Evolutionary conservation across 2,329 filamentous ascomycete genomes (phyloP).

Genomic region (Penicillium sp.): DNA sequence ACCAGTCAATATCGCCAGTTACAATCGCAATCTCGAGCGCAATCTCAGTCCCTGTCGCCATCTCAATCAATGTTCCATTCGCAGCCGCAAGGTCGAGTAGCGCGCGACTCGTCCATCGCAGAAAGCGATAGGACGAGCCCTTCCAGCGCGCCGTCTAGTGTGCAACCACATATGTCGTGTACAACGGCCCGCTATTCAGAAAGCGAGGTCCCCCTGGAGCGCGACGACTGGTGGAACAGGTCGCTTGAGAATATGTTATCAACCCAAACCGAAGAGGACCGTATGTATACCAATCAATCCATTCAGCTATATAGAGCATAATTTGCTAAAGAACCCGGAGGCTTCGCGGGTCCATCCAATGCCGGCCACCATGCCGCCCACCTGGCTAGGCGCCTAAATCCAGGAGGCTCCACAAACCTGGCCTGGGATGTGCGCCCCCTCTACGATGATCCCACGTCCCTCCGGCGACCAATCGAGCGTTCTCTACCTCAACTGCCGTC

Average conservation of each 20-base stretch:
- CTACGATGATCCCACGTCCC: constrained; percentile 36
- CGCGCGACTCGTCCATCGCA: constrained; percentile 17
- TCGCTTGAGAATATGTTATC: constrained; percentile 38
- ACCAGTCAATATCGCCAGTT: constrained; percentile 35
- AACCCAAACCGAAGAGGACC: constrained; percentile 39
- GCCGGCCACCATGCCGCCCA: constrained; percentile 40
- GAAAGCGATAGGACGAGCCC: constrained; percentile 4
- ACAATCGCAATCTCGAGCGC: constrained; percentile 16
- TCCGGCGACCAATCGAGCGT: constrained; percentile 30
- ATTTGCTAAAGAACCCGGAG: constrained; percentile 11
- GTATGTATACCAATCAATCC: constrained; percentile 17
- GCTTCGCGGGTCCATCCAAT: constrained; percentile 38
- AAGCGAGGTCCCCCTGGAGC: constrained; percentile 27
- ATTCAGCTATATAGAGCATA: neutral
- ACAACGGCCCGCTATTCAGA: constrained; percentile 21
- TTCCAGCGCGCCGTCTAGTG: constrained; percentile 11
- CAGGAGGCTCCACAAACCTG: constrained; percentile 33
- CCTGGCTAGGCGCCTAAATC: constrained; percentile 38
- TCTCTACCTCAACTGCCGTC: constrained; percentile 50
- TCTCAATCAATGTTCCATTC: constrained; percentile 15
- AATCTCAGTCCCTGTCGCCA: neutral
- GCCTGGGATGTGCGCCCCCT: constrained; percentile 40
- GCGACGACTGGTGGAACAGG: constrained; percentile 45
- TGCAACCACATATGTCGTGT: neutral
- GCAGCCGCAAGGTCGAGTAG: constrained; percentile 30